Evolutionary conservation across 495 filamentous ascomycete species (phyloP).

Genomic region (Xylaria longipes): DNA sequence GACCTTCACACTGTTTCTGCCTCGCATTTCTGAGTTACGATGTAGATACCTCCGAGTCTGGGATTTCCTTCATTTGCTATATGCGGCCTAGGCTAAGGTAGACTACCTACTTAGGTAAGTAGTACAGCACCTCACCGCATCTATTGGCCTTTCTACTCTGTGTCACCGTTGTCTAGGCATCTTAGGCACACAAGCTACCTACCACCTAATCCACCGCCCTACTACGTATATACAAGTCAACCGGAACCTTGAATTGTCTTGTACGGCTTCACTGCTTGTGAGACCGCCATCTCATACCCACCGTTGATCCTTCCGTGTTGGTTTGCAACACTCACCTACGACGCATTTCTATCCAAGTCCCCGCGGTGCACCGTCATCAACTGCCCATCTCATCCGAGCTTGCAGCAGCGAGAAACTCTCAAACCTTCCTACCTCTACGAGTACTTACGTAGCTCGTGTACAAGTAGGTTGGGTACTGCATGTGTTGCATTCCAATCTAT

Average conservation of each 20-base stretch:
- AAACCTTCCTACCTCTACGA: background rate
- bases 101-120: no score
- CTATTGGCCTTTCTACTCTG: no score
- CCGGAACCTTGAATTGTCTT: background rate
- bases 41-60: no score
- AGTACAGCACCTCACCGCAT: background rate
- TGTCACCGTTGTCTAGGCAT: no score
- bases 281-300: background rate
- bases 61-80: no score
- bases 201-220: background rate
- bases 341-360: background rate
- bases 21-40: no score
- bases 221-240: background rate
- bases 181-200: background rate
- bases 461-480: constrained; percentile 10
- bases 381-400: background rate
- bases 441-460: background rate
- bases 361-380: background rate
- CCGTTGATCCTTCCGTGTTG: background rate
- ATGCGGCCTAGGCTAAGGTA: no score
- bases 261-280: background rate
- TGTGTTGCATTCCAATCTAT: constrained; percentile 17
- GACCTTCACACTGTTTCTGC: no score
- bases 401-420: background rate
- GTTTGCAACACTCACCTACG: background rate